Conservation (phyloP, 2,329 filamentous ascomycete genomes). For the Apiospora pterosperma region DNA sequence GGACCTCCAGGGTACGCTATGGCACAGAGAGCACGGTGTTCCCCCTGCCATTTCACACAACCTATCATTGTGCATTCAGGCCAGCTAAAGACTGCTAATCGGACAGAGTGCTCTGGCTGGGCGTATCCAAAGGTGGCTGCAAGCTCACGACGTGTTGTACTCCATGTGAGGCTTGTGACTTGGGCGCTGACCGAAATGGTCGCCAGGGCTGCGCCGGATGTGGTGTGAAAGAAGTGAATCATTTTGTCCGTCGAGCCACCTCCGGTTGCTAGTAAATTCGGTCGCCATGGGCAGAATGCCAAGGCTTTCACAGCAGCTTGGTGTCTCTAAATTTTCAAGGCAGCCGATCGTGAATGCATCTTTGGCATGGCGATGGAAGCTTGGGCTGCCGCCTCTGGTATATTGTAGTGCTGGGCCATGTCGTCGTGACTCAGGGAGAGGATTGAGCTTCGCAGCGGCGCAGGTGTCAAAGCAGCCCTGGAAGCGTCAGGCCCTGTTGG, state of each 20-base stretch:
- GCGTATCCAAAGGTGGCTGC: conserved; percentile 92
- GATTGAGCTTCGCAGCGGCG: not conserved
- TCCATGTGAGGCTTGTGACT: conserved; percentile 92
- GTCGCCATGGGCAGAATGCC: conserved; percentile 93
- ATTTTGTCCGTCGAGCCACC: conserved; percentile 92
- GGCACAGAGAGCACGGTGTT: conserved; percentile 81
- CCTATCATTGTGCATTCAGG: conserved; percentile 84
- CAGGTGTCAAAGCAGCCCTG: not conserved
- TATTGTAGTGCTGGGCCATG: not conserved
- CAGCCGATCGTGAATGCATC: conserved; percentile 49
- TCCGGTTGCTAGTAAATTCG: conserved; percentile 81
- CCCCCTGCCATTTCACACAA: conserved; percentile 78
- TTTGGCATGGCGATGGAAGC: conserved; percentile 28
- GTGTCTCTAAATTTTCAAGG: conserved; percentile 73
- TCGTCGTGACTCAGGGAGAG: not conserved
- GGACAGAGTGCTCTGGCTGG: conserved; percentile 82
- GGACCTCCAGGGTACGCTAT: conserved; percentile 69
- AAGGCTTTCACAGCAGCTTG: conserved; percentile 93
- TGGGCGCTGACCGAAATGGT: conserved; percentile 92
- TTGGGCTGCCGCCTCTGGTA: conserved; percentile 25
- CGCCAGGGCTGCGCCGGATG: conserved; percentile 77
- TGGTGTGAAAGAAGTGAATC: conserved; percentile 92
- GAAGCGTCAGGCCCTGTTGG: not conserved
- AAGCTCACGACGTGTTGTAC: conserved; percentile 79
- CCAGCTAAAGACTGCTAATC: conserved; percentile 93